phyloP scores from a whole-genome alignment of 129 eudicot genomes.

The Gnaphalium uliginosum region DNA sequence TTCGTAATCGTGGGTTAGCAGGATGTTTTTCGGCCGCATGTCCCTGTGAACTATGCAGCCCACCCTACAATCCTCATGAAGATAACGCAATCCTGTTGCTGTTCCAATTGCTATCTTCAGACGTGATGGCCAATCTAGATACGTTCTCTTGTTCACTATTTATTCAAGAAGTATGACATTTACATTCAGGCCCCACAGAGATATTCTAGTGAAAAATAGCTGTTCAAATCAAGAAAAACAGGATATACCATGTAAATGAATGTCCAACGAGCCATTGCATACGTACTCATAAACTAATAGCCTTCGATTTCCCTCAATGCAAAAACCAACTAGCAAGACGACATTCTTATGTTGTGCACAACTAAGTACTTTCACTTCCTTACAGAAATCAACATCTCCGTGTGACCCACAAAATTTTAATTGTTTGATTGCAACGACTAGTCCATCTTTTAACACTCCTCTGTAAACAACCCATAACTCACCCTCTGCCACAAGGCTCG shows the following conservation, averaged over 20 bases:
- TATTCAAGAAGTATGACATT: constrained; percentile 6
- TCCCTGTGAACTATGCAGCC: constrained; percentile 84
- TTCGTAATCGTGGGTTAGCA: constrained; percentile 86
- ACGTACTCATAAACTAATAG: constrained; percentile 81
- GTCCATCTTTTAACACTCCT: constrained; percentile 76
- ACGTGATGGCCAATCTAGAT: constrained; percentile 67
- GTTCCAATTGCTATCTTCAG: constrained; percentile 83
- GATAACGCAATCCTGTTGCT: constrained; percentile 94
- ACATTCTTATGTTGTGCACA: constrained; percentile 98
- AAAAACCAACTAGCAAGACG: constrained; percentile 86
- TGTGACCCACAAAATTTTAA: constrained; percentile 58
- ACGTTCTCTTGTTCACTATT: constrained; percentile 47
- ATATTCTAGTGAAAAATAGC: not conserved
- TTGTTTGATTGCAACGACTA: constrained; percentile 79
- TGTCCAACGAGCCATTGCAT: constrained; percentile 85
- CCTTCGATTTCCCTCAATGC: constrained; percentile 62
- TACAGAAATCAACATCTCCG: constrained; percentile 86
- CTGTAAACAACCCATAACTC: constrained; percentile 68
- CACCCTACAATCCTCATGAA: constrained; percentile 97
- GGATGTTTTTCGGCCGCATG: constrained; percentile 83
- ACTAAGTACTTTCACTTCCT: constrained; percentile 76
- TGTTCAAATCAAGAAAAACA: not conserved
- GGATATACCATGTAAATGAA: constrained; percentile 74
- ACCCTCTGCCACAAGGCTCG: constrained; percentile 75
- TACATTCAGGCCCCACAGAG: not conserved